Conservation (phyloP, 2,329 filamentous ascomycete genomes). For the Aspergillus jensenii region DNA sequence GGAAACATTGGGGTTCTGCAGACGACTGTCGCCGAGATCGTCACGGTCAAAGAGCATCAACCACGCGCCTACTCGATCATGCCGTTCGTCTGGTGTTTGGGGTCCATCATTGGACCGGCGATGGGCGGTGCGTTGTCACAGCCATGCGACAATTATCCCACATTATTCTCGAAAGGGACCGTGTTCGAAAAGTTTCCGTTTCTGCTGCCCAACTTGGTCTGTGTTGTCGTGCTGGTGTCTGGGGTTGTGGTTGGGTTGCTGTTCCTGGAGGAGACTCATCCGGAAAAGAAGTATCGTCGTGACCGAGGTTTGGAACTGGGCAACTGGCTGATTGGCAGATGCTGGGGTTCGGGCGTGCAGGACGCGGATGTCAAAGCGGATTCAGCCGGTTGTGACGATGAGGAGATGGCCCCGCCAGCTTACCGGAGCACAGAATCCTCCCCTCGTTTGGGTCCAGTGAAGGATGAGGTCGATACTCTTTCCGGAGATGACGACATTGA, state of each 20-base stretch:
- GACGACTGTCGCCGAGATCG: constrained; percentile 90
- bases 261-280: constrained; percentile 93
- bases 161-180: constrained; percentile 67
- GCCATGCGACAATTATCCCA: constrained; percentile 79
- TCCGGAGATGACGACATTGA: constrained; percentile 41
- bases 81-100: constrained; percentile 97
- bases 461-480: constrained; percentile 28
- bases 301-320: constrained; percentile 79
- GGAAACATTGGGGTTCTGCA: constrained; percentile 95
- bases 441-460: constrained; percentile 46
- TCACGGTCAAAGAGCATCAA: constrained; percentile 91
- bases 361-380: constrained; percentile 52
- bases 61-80: constrained; percentile 94
- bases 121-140: constrained; percentile 87
- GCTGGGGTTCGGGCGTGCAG: constrained; percentile 28
- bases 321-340: constrained; percentile 59
- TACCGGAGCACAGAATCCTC: constrained; percentile 63
- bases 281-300: constrained; percentile 70
- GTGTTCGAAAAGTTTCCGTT: constrained; percentile 89
- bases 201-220: constrained; percentile 88
- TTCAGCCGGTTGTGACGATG: constrained; percentile 53
- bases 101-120: constrained; percentile 89
- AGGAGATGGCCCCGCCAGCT: constrained; percentile 63
- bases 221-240: constrained; percentile 71
- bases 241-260: constrained; percentile 77